phyloP scores from a whole-genome alignment of 169 alveolate genomes.

The Eimeria tenella region DNA sequence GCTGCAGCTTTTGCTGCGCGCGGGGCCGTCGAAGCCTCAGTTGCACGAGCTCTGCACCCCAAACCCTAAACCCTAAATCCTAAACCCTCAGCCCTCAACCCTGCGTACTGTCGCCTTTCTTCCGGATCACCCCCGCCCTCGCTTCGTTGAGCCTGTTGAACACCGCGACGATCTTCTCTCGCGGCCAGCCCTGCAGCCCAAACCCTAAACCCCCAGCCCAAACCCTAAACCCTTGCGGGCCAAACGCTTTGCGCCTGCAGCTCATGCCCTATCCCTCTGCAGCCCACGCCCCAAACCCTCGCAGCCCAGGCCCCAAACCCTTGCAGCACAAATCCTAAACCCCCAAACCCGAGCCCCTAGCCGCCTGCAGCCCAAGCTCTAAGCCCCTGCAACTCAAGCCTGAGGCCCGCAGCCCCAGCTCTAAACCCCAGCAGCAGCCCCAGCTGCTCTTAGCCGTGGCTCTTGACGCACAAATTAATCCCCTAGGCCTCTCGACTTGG shows the following conservation, averaged over 20 bases:
- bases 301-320: conserved; percentile 12
- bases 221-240: not conserved
- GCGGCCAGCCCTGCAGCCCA: conserved; percentile 76
- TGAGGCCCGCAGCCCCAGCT: no score
- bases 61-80: not conserved
- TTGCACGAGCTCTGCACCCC: not conserved
- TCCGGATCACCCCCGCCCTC: conserved; percentile 72
- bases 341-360: not conserved
- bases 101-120: conserved; percentile 74
- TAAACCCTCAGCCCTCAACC: not conserved
- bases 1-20: not conserved
- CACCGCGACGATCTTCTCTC: conserved; percentile 81
- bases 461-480: no score
- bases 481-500: no score
- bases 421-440: not conserved
- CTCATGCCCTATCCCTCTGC: not conserved
- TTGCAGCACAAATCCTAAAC: conserved; percentile 20
- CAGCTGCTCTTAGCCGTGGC: not conserved
- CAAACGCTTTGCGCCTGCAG: not conserved
- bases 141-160: conserved; percentile 80
- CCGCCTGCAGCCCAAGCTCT: not conserved
- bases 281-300: not conserved
- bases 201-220: not conserved
- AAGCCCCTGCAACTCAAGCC: not conserved
- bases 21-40: no score